These are phyloP conservation scores for Pichia eremophila DNA, from an alignment of 805 yeast genomes.

Conservation along the genomic window DNA sequence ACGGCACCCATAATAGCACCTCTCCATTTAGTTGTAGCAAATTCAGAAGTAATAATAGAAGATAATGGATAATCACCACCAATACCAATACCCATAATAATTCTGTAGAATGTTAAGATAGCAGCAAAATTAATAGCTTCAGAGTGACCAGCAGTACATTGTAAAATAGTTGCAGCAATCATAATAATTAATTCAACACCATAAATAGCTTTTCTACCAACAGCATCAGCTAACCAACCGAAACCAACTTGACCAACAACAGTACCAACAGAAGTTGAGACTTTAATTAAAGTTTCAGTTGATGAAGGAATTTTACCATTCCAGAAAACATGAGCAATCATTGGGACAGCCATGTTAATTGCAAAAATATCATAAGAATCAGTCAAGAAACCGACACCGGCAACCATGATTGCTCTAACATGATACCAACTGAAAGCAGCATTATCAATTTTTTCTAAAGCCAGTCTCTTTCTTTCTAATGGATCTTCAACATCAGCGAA, in stretches of 20 bases:
- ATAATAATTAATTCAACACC: constrained; percentile 81
- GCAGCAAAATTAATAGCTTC: constrained; percentile 69
- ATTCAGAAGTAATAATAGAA: constrained; percentile 87
- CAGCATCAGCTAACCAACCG: constrained; percentile 70
- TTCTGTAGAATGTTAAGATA: constrained; percentile 67
- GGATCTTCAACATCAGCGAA: constrained; percentile 80
- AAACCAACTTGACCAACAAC: constrained; percentile 84
- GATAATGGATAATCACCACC: constrained; percentile 97
- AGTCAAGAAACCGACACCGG: constrained; percentile 90
- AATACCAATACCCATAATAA: constrained; percentile 89
- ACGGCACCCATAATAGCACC: constrained; percentile 97
- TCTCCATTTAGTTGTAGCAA: constrained; percentile 92
- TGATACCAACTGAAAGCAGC: constrained; percentile 79
- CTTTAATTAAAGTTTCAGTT: constrained; percentile 69
- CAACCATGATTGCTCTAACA: constrained; percentile 70
- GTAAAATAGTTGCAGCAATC: constrained; percentile 70
- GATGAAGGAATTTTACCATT: constrained; percentile 50
- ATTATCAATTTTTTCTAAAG: constrained; percentile 74
- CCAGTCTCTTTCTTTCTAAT: constrained; percentile 77
- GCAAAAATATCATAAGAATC: constrained; percentile 92
- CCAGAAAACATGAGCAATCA: constrained; percentile 76
- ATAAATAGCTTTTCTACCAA: constrained; percentile 82
- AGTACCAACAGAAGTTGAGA: constrained; percentile 89
- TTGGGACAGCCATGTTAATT: constrained; percentile 70
- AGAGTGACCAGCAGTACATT: constrained; percentile 64